Evolutionary conservation across 1,139 yeast genomes (phyloP).

Genomic region (Kodamaea suecica): DNA sequence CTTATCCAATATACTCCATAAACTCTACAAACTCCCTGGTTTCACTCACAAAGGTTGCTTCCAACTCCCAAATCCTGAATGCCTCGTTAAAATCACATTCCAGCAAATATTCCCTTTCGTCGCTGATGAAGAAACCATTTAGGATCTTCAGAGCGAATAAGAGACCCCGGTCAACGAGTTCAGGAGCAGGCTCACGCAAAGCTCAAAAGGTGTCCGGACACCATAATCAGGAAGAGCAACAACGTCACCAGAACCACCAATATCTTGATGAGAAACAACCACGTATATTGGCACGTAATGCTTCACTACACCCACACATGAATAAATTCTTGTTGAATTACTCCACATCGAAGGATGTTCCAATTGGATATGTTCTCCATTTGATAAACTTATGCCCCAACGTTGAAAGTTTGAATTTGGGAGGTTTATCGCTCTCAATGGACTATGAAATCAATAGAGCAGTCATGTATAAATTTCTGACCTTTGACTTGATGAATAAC

Average conservation of each 20-base stretch:
- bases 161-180: conserved; percentile 9
- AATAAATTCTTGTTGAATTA: conserved; percentile 56
- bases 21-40: conserved; percentile 18
- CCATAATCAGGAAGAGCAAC: conserved; percentile 11
- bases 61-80: conserved; percentile 23
- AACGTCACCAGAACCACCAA: conserved; percentile 12
- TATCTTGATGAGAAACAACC: not conserved
- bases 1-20: conserved; percentile 59
- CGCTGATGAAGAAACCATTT: conserved; percentile 22
- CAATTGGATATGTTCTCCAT: conserved; percentile 65
- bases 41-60: conserved; percentile 22
- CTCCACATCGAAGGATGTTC: conserved; percentile 60
- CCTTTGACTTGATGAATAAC: conserved; percentile 39
- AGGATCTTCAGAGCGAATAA: conserved; percentile 25
- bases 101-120: conserved; percentile 11
- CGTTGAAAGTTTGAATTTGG: conserved; percentile 47
- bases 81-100: conserved; percentile 21
- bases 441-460: conserved; percentile 51
- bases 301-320: conserved; percentile 54
- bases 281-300: conserved; percentile 8
- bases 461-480: conserved; percentile 33
- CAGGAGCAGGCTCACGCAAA: conserved; percentile 5
- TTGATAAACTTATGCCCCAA: conserved; percentile 59
- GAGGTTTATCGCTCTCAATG: conserved; percentile 51
- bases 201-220: not conserved